Base-by-base conservation (phyloP, 176 grass and related monocot genomes). In the Zoysia pacifica region DNA sequence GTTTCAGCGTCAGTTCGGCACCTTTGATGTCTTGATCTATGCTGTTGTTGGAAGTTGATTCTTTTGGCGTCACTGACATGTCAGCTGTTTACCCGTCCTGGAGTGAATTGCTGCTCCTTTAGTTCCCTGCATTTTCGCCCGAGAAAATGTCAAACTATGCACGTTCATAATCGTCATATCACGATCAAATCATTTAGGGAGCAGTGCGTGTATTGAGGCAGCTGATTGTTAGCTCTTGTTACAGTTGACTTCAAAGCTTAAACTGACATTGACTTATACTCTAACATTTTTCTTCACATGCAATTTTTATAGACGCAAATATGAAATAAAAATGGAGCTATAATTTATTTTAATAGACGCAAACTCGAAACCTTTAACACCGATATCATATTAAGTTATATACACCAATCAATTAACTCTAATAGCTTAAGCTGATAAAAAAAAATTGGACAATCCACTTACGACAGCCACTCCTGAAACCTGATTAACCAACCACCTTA, bases 401-500 rank as follows among this genome's bases (percentile, higher is more conserved):
- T 28, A 28, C 28, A 28, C 28, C 0, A 28, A 28, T 28, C 28
- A 28, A 28, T 28, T 28, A 28, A 28, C 28, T 28, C 0, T 28
- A 28, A 28, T 28, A 28, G 28, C 28, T 28, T 28, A 28, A 28
- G 28, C 28, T 28, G 28, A 28, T 28, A 28, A 28, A 28, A 28
- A 28, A 28, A 28, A 28, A 28, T 28, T 0, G 28, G 28, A 28
- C 28, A 28, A 28, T 28, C 0, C 28, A 28, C 28, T 28, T 28
- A 28, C 28, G 28, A 28, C 28, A 48, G 61, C 45, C 35, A 65
- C 37, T 83, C 47, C 38, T 40, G 62, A 77, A 83, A 47, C 28
- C 11, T 69, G 63, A 69, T 54, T 43, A 61, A 37, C 65, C 55
- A 85, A 81, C 87, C 4, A 54, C 75, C 81, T 51, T 68, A 44